Evolutionary conservation across 768 basidiomycete genomes (phyloP).

Genomic region (Nidularia sp.): DNA sequence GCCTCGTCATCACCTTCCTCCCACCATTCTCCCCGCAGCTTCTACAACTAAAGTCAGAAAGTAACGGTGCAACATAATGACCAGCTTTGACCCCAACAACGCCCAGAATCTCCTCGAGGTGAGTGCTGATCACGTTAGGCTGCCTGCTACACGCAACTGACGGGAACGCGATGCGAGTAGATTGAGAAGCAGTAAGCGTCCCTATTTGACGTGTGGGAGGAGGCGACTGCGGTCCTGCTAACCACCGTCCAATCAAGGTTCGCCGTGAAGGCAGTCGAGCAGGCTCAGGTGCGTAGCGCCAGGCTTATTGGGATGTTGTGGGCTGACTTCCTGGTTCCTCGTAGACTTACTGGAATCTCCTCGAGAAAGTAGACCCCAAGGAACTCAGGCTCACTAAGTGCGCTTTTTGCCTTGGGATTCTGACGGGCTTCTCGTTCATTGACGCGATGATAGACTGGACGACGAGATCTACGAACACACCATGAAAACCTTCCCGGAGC

Average conservation of each 20-base stretch:
- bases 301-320: too few relatives aligned
- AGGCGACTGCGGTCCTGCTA: not conserved
- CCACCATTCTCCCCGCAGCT: conserved; percentile 1
- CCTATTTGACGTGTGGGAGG: not conserved
- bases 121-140: conserved; percentile 13
- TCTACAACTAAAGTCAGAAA: conserved; percentile 2
- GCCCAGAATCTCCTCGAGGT: conserved; percentile 93
- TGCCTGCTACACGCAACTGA: not conserved
- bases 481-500: conserved; percentile 78
- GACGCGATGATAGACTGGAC: conserved; percentile 54
- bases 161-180: conserved; percentile 29
- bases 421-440: not conserved
- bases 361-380: conserved; percentile 74
- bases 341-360: conserved; percentile 93
- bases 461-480: conserved; percentile 87
- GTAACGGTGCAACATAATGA: conserved; percentile 30
- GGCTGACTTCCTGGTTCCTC: not conserved
- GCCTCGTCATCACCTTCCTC: conserved; percentile 11
- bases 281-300: conserved; percentile 70
- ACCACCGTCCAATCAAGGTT: conserved; percentile 41
- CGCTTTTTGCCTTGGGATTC: conserved; percentile 10
- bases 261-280: conserved; percentile 94
- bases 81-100: conserved; percentile 79
- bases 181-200: conserved; percentile 91
- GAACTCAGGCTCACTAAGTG: conserved; percentile 83